A percentile compares a stretch with the other conserved stretches of the same genome.
These are phyloP conservation scores for Leccinum obscurum DNA, from an alignment of 768 basidiomycete genomes.

Conservation along the genomic window DNA sequence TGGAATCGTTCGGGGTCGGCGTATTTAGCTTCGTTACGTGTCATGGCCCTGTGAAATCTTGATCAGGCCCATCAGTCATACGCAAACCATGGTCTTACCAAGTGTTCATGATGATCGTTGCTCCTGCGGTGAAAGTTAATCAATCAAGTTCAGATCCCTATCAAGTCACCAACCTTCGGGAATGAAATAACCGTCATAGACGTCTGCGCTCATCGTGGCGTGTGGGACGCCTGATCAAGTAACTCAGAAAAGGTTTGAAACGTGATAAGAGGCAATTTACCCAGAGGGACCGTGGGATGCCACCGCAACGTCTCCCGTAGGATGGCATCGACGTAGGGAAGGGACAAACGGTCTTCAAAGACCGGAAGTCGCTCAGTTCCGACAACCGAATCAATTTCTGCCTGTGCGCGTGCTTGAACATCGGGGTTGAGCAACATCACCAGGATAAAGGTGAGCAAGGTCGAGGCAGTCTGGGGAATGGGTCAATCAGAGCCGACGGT, in stretches of 20 bases:
- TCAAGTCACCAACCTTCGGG: slow-evolving; percentile 44
- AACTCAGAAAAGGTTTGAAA: neutral
- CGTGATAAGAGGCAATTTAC: slow-evolving; percentile 15
- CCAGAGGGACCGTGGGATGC: slow-evolving; percentile 36
- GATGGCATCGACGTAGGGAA: slow-evolving; percentile 31
- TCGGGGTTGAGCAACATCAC: slow-evolving; percentile 40
- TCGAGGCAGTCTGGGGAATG: slow-evolving; percentile 31
- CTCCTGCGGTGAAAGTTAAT: slow-evolving; percentile 15
- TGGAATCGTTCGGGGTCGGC: slow-evolving; percentile 34
- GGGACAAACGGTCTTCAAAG: slow-evolving; percentile 30
- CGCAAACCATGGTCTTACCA: slow-evolving; percentile 14
- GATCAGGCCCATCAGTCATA: neutral
- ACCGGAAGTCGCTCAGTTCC: slow-evolving; percentile 32
- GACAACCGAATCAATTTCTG: slow-evolving; percentile 36
- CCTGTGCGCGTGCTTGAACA: slow-evolving; percentile 39
- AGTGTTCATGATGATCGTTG: slow-evolving; percentile 31
- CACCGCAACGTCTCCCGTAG: slow-evolving; percentile 37
- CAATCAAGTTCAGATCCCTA: neutral
- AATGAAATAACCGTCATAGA: slow-evolving; percentile 52
- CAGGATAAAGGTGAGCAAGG: slow-evolving; percentile 31
- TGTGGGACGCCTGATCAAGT: slow-evolving; percentile 33
- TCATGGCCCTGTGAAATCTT: slow-evolving; percentile 27
- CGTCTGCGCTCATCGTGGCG: slow-evolving; percentile 38
- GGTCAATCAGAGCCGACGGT: neutral
- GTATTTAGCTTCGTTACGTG: slow-evolving; percentile 37